Percentiles rank a stretch among this genome's conserved stretches.
Evolutionary conservation across 768 basidiomycete species (phyloP).

Genomic region (Trametes gibbosa): DNA sequence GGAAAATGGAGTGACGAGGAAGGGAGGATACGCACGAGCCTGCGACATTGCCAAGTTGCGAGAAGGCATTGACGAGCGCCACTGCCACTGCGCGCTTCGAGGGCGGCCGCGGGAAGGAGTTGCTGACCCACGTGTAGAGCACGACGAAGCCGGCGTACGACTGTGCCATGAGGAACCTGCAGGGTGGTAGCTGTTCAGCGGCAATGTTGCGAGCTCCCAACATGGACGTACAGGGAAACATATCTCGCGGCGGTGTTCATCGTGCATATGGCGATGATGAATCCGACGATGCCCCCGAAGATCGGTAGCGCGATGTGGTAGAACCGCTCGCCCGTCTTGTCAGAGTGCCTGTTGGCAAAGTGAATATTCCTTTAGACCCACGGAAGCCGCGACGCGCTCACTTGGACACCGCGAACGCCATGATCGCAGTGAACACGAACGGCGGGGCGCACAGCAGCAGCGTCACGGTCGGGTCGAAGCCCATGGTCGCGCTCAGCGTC

Average conservation of each 20-base stretch:
- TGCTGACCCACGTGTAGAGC: slow-evolving; percentile 54
- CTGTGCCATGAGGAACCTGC: slow-evolving; percentile 75
- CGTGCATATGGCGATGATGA: slow-evolving; percentile 60
- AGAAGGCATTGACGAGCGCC: slow-evolving; percentile 77
- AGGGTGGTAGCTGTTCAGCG: too few relatives aligned
- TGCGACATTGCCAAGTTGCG: slow-evolving; percentile 78
- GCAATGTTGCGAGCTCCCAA: slow-evolving; percentile 20
- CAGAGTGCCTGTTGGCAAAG: slow-evolving; percentile 55
- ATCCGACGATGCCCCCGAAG: slow-evolving; percentile 66
- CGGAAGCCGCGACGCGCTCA: background rate
- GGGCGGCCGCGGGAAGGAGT: slow-evolving; percentile 67
- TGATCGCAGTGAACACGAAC: slow-evolving; percentile 60
- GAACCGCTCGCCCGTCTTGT: slow-evolving; percentile 68
- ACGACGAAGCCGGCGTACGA: slow-evolving; percentile 71
- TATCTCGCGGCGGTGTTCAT: slow-evolving; percentile 64
- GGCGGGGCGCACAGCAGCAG: slow-evolving; percentile 79
- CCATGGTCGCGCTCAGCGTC: slow-evolving; percentile 71
- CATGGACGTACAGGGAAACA: slow-evolving; percentile 54
- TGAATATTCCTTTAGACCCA: too few relatives aligned
- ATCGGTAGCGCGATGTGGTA: slow-evolving; percentile 57
- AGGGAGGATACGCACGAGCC: background rate
- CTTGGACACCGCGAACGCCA: slow-evolving; percentile 44
- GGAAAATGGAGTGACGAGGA: background rate
- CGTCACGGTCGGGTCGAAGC: slow-evolving; percentile 60
- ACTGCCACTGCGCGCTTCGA: slow-evolving; percentile 84